Base-by-base conservation (phyloP, 2,329 filamentous ascomycete genomes). In the Xylaria sp. region DNA sequence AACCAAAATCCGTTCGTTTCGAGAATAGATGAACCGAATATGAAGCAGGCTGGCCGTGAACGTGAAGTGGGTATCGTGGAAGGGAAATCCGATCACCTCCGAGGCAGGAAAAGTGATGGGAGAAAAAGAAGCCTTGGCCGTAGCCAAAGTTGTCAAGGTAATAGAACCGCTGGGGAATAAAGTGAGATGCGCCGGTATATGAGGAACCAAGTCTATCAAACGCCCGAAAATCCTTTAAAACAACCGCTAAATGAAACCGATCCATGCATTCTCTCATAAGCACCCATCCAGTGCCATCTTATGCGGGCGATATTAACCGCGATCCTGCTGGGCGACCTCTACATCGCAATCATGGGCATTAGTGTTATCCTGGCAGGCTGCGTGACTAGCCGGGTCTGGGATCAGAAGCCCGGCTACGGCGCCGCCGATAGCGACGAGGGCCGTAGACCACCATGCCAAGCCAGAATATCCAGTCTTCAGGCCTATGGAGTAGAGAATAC, bases 361-460 rank as follows among this genome's bases (percentile, higher is more conserved):
- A 33, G 49, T 31, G 18, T 52, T 43, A 18, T 61, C 41, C 28
- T 66, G 43, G 1, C 54, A 28, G n/a, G 52, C 9, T 51, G 64
- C 20, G 13, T 79, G 31, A 48, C 9, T 83, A 33, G 84, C 83
- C 15, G 86, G 84, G 75, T 95, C 92, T 43, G 89, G 89, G 81
- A 98, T 92, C 78, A 89, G 89, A 68, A 94, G 85, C 79, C 92
- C 93, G 75, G 96, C 84, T 60, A 92, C 82, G 1, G 91, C 93
- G 55, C 94, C 96, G 15, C 89, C 80, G 12, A 93, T 81, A 41
- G 94, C 93, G 39, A 98, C 89, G 3, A 92, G 76, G 9, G 92
- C 93, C 72, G 91, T 94, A 70, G 90, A 90, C 96, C 96, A 99
- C 95, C 96, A 99, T 0, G 94, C 92, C 41, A 98, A 85, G 23